These are phyloP conservation scores for Citeromyces nyonsensis DNA, from an alignment of 805 yeast genomes.

Conservation along the genomic window DNA sequence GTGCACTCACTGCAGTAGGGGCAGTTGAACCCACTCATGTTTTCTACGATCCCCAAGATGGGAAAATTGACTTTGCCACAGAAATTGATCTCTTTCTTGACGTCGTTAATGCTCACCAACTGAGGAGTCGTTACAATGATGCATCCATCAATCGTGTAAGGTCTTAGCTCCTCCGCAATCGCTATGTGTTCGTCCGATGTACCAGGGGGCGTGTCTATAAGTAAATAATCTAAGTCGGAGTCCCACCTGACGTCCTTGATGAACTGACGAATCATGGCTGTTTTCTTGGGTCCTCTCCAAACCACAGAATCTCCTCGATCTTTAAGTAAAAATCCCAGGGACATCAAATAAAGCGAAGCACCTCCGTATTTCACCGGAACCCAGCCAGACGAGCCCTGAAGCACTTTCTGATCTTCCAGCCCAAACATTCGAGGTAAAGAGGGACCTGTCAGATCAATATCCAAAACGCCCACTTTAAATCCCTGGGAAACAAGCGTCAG, in stretches of 20 bases:
- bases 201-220: slow-evolving; percentile 98
- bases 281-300: slow-evolving; percentile 98
- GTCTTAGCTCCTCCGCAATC: slow-evolving; percentile 77
- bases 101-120: slow-evolving; percentile 85
- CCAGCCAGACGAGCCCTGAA: slow-evolving; percentile 80
- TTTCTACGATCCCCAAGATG: slow-evolving; percentile 80
- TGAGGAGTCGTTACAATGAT: slow-evolving; percentile 96
- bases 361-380: slow-evolving; percentile 57
- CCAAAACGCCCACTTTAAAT: slow-evolving; percentile 81
- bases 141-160: slow-evolving; percentile 75
- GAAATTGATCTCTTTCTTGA: slow-evolving; percentile 83
- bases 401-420: slow-evolving; percentile 63
- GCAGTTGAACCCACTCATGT: slow-evolving; percentile 94
- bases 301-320: slow-evolving; percentile 85
- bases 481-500: slow-evolving; percentile 61
- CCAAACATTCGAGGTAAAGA: slow-evolving; percentile 96
- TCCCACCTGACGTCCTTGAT: slow-evolving; percentile 90
- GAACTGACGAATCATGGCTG: slow-evolving; percentile 94
- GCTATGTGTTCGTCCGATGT: slow-evolving; percentile 97
- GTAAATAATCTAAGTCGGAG: slow-evolving; percentile 49
- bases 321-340: slow-evolving; percentile 74
- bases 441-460: slow-evolving; percentile 93
- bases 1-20: slow-evolving; percentile 90
- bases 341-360: slow-evolving; percentile 53
- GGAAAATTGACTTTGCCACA: slow-evolving; percentile 74